phyloP scores from a whole-genome alignment of 768 basidiomycete species.

The Galerina sulciceps region DNA sequence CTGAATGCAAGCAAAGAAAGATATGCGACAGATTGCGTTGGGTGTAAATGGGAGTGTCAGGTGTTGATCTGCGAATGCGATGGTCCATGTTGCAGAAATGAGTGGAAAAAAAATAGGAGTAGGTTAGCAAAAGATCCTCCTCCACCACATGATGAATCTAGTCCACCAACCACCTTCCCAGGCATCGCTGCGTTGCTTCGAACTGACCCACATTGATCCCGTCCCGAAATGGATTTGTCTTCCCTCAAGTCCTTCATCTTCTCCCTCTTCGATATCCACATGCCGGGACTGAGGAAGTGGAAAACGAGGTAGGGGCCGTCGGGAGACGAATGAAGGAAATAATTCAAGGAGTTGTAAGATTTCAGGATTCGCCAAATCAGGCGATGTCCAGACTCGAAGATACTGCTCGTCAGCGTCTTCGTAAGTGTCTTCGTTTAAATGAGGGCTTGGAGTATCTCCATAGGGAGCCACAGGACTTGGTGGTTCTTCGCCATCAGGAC shows the following conservation, averaged over 20 bases:
- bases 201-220: constrained; percentile 82
- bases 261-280: constrained; percentile 73
- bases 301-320: constrained; percentile 76
- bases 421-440: constrained; percentile 24
- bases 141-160: constrained; percentile 80
- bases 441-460: constrained; percentile 38
- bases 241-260: constrained; percentile 55
- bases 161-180: constrained; percentile 85
- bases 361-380: constrained; percentile 81
- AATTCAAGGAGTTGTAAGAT: constrained; percentile 65
- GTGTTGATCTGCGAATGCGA: constrained; percentile 5
- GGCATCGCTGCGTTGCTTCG: constrained; percentile 58
- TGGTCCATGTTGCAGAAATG: constrained; percentile 17
- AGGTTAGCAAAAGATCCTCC: constrained; percentile 69
- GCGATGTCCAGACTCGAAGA: constrained; percentile 81
- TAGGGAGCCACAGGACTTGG: constrained; percentile 39
- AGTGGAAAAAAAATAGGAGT: constrained; percentile 9
- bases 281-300: constrained; percentile 41
- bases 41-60: constrained; percentile 14
- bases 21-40: constrained; percentile 19
- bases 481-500: constrained; percentile 39
- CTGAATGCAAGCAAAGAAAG: constrained; percentile 16
- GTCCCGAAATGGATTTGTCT: constrained; percentile 76
- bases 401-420: constrained; percentile 43
- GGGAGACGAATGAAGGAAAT: constrained; percentile 80